Percentiles rank a stretch among this genome's conserved stretches.
phyloP scores from a whole-genome alignment of 2,329 filamentous ascomycete genomes.

The Fusarium sp. region DNA sequence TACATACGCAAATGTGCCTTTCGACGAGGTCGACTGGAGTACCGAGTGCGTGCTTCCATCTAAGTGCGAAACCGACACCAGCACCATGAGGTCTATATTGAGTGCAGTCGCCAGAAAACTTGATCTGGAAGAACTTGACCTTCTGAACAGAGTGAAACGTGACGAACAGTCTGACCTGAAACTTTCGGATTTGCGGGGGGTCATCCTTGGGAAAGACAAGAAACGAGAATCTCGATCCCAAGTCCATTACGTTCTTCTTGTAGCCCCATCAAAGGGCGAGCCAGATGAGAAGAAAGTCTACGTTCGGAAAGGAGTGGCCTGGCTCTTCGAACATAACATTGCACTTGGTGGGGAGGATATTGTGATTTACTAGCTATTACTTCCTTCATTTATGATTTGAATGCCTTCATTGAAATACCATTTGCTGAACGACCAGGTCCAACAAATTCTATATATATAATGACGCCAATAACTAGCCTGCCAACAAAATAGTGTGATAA shows the following conservation, averaged over 20 bases:
- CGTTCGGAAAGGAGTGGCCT: not conserved
- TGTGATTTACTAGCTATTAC: not conserved
- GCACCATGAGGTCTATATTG: not conserved
- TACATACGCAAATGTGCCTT: not conserved
- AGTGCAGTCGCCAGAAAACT: not conserved
- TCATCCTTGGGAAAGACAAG: not conserved
- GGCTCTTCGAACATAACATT: not conserved
- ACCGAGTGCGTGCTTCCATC: not conserved
- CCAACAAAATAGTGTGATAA: too few species aligned
- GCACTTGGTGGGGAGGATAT: not conserved
- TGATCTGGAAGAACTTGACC: not conserved
- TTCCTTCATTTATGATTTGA: not conserved
- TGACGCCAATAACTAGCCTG: not conserved
- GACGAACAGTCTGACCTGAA: not conserved
- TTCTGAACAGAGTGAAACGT: not conserved
- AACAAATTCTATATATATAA: not conserved
- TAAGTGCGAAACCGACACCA: not conserved
- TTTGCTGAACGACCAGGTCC: too few species aligned
- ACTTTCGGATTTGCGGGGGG: not conserved
- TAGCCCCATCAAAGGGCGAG: not conserved
- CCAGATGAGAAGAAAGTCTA: not conserved
- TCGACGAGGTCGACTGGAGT: conserved; percentile 1
- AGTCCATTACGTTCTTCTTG: not conserved
- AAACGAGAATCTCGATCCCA: not conserved
- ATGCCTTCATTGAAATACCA: not conserved